These are phyloP conservation scores for Begonia masoniana DNA, from an alignment of 306 rosid genomes.

Conservation along the genomic window DNA sequence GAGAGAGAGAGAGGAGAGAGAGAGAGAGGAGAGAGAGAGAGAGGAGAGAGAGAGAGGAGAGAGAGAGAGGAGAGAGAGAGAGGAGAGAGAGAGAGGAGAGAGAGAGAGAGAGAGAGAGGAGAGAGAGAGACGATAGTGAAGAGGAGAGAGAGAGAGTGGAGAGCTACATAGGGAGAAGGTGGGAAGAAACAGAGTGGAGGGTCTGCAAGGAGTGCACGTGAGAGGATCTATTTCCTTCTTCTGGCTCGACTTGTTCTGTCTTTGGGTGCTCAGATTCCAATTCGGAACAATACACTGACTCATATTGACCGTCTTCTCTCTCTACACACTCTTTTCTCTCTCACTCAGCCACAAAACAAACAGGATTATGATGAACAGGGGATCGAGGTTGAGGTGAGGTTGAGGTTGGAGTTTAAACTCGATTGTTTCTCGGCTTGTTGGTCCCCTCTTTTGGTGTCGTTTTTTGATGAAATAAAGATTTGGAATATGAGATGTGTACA, in stretches of 20 bases:
- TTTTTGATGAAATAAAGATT: background rate
- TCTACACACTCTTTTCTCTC: constrained; percentile 2
- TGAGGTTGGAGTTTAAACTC: constrained; percentile 7
- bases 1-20: no score
- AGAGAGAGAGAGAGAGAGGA: background rate
- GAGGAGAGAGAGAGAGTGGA: no score
- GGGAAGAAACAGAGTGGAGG: constrained; percentile 5
- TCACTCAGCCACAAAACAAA: constrained; percentile 4
- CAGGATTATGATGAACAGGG: constrained; percentile 8
- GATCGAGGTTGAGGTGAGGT: constrained; percentile 3
- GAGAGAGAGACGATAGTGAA: background rate
- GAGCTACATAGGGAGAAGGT: no score
- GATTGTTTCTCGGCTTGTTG: background rate
- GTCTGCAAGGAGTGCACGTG: constrained; percentile 22
- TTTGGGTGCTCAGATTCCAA: constrained; percentile 27
- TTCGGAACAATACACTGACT: constrained; percentile 28
- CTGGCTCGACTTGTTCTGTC: constrained; percentile 26
- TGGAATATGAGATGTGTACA: background rate
- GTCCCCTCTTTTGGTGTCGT: background rate
- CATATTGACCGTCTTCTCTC: constrained; percentile 14
- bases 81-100: no score
- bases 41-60: no score
- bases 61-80: no score
- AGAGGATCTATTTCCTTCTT: constrained; percentile 28
- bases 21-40: no score